These are phyloP conservation scores for Fusarium gaditjirri DNA, from an alignment of 2,329 filamentous ascomycete genomes.

Conservation along the genomic window DNA sequence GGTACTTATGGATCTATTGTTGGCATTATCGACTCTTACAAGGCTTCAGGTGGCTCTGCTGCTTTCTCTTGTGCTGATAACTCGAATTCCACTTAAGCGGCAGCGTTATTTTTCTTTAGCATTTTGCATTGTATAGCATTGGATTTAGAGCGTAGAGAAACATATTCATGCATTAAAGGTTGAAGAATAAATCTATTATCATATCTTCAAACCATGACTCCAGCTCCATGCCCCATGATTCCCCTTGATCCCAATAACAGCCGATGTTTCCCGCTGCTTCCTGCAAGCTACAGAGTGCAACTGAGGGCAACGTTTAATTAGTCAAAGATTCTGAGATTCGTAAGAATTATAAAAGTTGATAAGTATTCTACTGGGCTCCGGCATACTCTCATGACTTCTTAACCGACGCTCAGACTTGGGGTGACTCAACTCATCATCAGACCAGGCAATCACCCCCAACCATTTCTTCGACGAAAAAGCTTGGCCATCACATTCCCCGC, in stretches of 20 bases:
- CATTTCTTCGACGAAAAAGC: background rate
- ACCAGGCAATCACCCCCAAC: background rate
- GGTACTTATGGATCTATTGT: conserved; percentile 59
- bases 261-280: background rate
- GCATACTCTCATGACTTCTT: background rate
- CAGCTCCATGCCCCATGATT: background rate
- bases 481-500: background rate
- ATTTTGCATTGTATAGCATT: background rate
- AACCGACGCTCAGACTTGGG: fast-evolving
- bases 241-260: too few relatives aligned
- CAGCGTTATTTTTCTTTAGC: background rate
- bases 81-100: conserved; percentile 46
- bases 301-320: fast-evolving
- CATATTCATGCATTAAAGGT: background rate
- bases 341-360: background rate
- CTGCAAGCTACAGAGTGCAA: background rate
- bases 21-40: conserved; percentile 49
- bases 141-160: conserved; percentile 3
- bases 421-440: background rate
- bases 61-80: conserved; percentile 58
- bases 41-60: conserved; percentile 48
- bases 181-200: conserved; percentile 8
- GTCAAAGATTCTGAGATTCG: fast-evolving
- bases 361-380: background rate
- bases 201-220: background rate